Conservation (phyloP, 1,139 yeast species). For the Hemisphaericaspora subhashii region DNA sequence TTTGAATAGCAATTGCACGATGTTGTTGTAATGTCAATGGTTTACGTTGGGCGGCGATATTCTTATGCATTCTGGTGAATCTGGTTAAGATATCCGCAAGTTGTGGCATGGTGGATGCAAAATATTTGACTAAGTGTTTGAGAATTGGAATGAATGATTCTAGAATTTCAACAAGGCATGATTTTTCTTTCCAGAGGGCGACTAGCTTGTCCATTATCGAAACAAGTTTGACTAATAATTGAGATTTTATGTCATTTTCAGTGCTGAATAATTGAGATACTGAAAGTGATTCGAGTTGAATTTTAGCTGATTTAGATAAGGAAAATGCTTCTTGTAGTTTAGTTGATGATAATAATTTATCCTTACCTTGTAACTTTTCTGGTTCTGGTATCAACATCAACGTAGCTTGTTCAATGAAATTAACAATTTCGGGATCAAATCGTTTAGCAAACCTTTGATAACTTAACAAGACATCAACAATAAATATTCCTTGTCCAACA, state of each 20-base stretch:
- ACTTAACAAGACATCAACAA: conserved; percentile 62
- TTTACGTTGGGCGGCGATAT: conserved; percentile 48
- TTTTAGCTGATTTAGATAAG: conserved; percentile 7
- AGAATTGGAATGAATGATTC: conserved; percentile 30
- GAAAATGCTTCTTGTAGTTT: conserved; percentile 4
- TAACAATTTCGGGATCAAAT: conserved; percentile 73
- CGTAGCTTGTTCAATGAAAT: conserved; percentile 57
- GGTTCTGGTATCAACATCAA: conserved; percentile 48
- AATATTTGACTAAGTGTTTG: conserved; percentile 40
- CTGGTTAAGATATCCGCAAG: conserved; percentile 46
- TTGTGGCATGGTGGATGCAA: conserved; percentile 24
- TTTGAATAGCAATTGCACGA: conserved; percentile 79
- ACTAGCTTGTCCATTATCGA: conserved; percentile 29
- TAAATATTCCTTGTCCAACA: conserved; percentile 49
- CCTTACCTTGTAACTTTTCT: conserved; percentile 14
- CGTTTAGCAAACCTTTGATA: conserved; percentile 84
- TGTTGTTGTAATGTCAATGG: conserved; percentile 90
- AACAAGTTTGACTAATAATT: conserved; percentile 29
- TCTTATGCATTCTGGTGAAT: conserved; percentile 43
- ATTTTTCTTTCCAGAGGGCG: conserved; percentile 62
- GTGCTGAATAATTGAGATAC: conserved; percentile 17
- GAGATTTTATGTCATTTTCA: conserved; percentile 24
- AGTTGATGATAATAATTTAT: conserved; percentile 5
- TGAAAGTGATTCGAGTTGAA: not conserved
- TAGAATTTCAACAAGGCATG: conserved; percentile 61